A percentile compares a stretch with the other conserved stretches of the same genome.
These are phyloP conservation scores for Escallonia rubra DNA, from an alignment of 129 eudicot species.

Conservation along the genomic window DNA sequence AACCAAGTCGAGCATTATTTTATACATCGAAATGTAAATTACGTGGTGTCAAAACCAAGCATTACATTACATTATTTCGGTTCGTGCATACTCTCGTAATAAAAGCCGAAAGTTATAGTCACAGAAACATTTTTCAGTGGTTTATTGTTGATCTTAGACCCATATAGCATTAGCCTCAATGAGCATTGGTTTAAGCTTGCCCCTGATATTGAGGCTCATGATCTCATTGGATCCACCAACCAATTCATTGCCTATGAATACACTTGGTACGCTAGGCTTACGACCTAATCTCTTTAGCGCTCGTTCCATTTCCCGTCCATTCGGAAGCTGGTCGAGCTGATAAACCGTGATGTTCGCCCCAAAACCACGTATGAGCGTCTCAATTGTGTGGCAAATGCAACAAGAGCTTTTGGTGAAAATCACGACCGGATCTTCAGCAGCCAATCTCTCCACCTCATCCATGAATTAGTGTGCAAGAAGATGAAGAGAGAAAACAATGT, in stretches of 20 bases:
- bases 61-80: too few relatives aligned
- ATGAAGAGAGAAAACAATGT: too few relatives aligned
- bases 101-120: too few relatives aligned
- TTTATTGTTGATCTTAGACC: constrained; percentile 12
- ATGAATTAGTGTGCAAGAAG: background rate
- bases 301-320: constrained; percentile 31
- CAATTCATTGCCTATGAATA: constrained; percentile 40
- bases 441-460: constrained; percentile 30
- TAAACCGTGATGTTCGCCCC: constrained; percentile 40
- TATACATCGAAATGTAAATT: too few relatives aligned
- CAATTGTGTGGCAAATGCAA: constrained; percentile 44
- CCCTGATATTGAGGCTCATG: constrained; percentile 30
- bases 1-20: too few relatives aligned
- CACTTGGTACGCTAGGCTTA: constrained; percentile 40
- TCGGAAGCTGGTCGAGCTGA: constrained; percentile 45
- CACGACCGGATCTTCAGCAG: constrained; percentile 39
- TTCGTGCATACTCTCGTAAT: too few relatives aligned
- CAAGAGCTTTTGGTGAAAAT: constrained; percentile 45
- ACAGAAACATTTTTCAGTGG: too few relatives aligned
- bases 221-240: constrained; percentile 50
- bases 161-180: constrained; percentile 45
- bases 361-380: constrained; percentile 33
- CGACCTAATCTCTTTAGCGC: constrained; percentile 38
- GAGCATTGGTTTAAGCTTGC: constrained; percentile 44
- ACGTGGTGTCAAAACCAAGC: too few relatives aligned